A percentile compares a stretch with the other conserved stretches of the same genome.
Evolutionary conservation across 2,329 filamentous ascomycete genomes (phyloP).

Genomic region (Verruconis gallopava): DNA sequence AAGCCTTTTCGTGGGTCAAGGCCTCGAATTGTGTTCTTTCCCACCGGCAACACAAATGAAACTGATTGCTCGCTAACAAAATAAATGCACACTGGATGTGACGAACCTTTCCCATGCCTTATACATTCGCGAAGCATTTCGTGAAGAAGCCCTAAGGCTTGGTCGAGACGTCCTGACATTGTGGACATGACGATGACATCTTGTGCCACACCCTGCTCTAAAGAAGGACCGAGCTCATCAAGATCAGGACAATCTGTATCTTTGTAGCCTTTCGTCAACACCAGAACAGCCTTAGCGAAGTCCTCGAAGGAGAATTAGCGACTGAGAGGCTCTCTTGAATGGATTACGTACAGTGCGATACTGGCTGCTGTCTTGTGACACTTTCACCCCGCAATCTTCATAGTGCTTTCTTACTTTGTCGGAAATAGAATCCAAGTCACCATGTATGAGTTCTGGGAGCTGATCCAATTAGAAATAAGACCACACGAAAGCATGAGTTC

Average conservation of each 20-base stretch:
- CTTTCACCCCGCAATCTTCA: conserved; percentile 41
- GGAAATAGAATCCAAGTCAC: conserved; percentile 77
- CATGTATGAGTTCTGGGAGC: conserved; percentile 55
- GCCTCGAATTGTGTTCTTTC: conserved; percentile 55
- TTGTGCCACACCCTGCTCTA: conserved; percentile 20
- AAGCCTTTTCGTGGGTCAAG: conserved; percentile 18
- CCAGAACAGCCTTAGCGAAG: conserved; percentile 61
- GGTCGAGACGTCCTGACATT: conserved; percentile 81
- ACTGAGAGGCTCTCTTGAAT: too few species aligned
- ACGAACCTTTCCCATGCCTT: conserved; percentile 22
- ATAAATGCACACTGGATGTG: conserved; percentile 40
- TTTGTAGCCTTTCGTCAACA: conserved; percentile 4
- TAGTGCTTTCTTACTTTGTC: conserved; percentile 54
- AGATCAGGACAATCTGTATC: not conserved
- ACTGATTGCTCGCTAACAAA: conserved; percentile 71
- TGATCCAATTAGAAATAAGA: conserved; percentile 10
- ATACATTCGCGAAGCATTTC: conserved; percentile 51
- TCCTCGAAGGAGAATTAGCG: too few species aligned
- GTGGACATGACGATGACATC: conserved; percentile 74
- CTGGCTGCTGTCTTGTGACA: conserved; percentile 67
- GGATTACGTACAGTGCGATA: conserved; percentile 51
- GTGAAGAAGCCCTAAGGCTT: conserved; percentile 79
- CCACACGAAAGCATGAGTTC: not conserved
- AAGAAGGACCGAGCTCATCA: conserved; percentile 10
- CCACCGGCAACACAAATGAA: conserved; percentile 64